A percentile compares a stretch with the other conserved stretches of the same genome.
Evolutionary conservation across 768 basidiomycete genomes (phyloP).

Genomic region (Naematelia encephala): DNA sequence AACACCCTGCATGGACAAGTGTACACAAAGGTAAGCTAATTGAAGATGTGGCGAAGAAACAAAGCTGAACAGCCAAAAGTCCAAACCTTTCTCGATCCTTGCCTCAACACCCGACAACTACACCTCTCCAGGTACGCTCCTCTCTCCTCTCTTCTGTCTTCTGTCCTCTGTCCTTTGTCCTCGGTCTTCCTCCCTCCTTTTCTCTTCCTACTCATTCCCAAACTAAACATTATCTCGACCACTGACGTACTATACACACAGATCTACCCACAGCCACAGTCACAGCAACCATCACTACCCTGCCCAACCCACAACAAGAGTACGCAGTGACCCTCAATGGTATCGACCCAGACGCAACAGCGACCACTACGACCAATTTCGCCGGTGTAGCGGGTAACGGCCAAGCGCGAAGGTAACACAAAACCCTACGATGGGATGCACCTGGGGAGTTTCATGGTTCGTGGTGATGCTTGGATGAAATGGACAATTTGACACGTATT

Average conservation of each 20-base stretch:
- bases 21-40: slow-evolving; percentile 32
- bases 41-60: not conserved
- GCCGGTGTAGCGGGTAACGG: not conserved
- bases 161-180: not conserved
- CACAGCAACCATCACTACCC: slow-evolving; percentile 38
- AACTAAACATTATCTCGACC: not conserved
- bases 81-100: slow-evolving; percentile 44
- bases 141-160: slow-evolving; percentile 3
- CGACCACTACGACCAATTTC: slow-evolving; percentile 7
- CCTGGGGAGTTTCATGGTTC: no score
- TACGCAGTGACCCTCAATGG: slow-evolving; percentile 46
- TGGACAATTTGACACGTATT: not conserved
- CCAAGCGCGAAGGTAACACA: not conserved
- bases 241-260: not conserved
- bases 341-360: slow-evolving; percentile 41
- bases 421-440: not conserved
- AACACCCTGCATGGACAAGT: slow-evolving; percentile 46
- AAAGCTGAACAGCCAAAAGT: slow-evolving; percentile 19
- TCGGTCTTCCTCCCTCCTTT: not conserved
- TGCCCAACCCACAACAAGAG: slow-evolving; percentile 47
- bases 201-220: not conserved
- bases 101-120: slow-evolving; percentile 38
- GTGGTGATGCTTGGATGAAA: no score
- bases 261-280: slow-evolving; percentile 39
- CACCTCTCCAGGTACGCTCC: slow-evolving; percentile 27